phyloP scores from a whole-genome alignment of 495 filamentous ascomycete species.

The Neurospora discreta region DNA sequence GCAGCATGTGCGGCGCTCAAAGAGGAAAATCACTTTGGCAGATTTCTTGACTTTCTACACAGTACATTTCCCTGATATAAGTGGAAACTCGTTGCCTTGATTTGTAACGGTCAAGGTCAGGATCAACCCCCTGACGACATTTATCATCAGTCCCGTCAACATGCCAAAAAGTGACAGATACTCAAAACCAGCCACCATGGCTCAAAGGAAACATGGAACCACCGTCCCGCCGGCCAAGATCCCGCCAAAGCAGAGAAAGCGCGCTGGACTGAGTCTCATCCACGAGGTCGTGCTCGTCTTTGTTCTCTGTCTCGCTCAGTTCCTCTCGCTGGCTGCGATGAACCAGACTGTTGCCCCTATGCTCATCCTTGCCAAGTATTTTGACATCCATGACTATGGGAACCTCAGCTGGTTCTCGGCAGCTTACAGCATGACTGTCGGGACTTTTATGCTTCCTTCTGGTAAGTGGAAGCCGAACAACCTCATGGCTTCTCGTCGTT shows the following conservation, averaged over 20 bases:
- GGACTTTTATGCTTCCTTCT: slow-evolving; percentile 52
- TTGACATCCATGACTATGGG: slow-evolving; percentile 29
- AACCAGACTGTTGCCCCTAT: slow-evolving; percentile 15
- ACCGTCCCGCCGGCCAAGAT: not conserved
- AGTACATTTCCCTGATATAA: not conserved
- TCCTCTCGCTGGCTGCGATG: slow-evolving; percentile 12
- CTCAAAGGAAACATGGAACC: not conserved
- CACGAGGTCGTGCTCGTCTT: slow-evolving; percentile 6
- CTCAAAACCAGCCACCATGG: not conserved
- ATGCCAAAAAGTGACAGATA: not conserved
- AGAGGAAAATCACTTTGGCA: not conserved
- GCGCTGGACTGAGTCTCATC: not conserved
- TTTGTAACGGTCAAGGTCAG: not conserved
- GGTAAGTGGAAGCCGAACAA: slow-evolving; percentile 2
- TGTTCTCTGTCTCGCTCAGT: slow-evolving; percentile 14
- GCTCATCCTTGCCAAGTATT: slow-evolving; percentile 29
- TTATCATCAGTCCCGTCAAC: not conserved
- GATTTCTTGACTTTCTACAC: not conserved
- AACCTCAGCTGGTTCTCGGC: slow-evolving; percentile 38
- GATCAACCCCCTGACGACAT: not conserved
- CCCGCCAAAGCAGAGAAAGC: not conserved
- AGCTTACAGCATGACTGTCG: slow-evolving; percentile 46
- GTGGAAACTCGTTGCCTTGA: not conserved
- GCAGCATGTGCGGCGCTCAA: not conserved
- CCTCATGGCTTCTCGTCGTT: not conserved